phyloP scores from a whole-genome alignment of 139 green algal genomes.

The Haematococcus sp. region DNA sequence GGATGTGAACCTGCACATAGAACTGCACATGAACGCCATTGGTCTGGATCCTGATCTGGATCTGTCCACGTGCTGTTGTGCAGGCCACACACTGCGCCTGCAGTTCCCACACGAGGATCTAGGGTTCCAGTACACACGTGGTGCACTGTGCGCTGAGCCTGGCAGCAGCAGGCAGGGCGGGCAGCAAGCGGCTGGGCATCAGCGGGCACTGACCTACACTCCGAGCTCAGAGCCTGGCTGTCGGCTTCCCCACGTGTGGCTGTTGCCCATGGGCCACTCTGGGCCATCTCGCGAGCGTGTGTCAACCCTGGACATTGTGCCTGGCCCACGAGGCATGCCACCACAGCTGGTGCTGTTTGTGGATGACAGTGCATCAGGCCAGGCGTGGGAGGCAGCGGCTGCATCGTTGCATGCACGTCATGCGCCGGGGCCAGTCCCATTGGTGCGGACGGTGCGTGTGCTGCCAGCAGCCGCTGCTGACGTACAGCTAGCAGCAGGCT shows the following conservation, averaged over 20 bases:
- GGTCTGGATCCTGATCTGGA: no score
- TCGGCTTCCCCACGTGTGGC: slow-evolving; percentile 63
- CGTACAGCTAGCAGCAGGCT: neutral
- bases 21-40: no score
- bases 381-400: neutral
- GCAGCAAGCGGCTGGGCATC: neutral
- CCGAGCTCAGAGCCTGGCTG: slow-evolving; percentile 38
- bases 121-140: slow-evolving; percentile 72
- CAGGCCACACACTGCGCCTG: slow-evolving; percentile 69
- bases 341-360: neutral
- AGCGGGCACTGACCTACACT: slow-evolving; percentile 7
- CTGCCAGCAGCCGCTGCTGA: neutral
- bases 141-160: neutral
- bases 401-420: neutral
- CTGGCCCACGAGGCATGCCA: neutral
- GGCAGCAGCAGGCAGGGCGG: neutral
- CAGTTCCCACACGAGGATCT: slow-evolving; percentile 92
- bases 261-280: slow-evolving; percentile 15
- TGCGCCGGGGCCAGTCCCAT: no score
- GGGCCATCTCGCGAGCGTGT: neutral
- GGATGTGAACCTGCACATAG: neutral
- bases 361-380: neutral
- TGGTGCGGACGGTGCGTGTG: no score
- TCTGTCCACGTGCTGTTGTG: no score
- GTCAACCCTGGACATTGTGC: neutral